Conservation (phyloP, 108 stramenopile species). For the Chaetoceros tenuissimus region DNA sequence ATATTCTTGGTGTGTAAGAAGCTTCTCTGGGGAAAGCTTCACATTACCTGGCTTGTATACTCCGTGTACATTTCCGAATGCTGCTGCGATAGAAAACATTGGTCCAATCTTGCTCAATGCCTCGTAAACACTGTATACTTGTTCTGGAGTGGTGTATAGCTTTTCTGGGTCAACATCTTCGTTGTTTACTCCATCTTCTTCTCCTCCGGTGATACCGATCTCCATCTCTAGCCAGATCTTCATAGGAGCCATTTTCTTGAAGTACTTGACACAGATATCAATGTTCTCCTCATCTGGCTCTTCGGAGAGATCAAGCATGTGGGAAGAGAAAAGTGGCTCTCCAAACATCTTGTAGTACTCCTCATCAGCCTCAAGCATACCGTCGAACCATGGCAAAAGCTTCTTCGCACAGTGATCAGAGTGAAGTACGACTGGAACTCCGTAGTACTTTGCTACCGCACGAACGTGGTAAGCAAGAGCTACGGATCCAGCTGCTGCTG, state of each 20-base stretch:
- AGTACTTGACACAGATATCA: constrained; percentile 88
- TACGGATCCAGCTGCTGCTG: constrained; percentile 82
- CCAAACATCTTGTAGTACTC: constrained; percentile 84
- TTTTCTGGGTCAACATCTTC: constrained; percentile 90
- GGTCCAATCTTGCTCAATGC: constrained; percentile 75
- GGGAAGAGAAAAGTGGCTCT: constrained; percentile 86
- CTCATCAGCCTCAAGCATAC: constrained; percentile 91
- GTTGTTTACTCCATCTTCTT: constrained; percentile 98
- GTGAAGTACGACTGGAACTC: constrained; percentile 93
- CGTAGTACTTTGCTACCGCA: constrained; percentile 91
- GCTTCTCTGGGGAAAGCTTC: constrained; percentile 72
- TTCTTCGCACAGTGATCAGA: constrained; percentile 97
- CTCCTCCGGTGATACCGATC: constrained; percentile 97
- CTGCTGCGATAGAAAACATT: constrained; percentile 95
- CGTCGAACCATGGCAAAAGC: constrained; percentile 88
- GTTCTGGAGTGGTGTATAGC: constrained; percentile 96
- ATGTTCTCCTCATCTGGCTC: constrained; percentile 92
- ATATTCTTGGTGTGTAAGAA: constrained; percentile 82
- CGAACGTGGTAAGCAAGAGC: constrained; percentile 94
- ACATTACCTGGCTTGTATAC: constrained; percentile 98
- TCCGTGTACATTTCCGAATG: constrained; percentile 95
- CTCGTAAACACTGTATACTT: constrained; percentile 83
- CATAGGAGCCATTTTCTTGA: constrained; percentile 85
- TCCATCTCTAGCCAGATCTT: constrained; percentile 98
- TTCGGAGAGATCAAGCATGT: constrained; percentile 92